Conservation (phyloP, 768 basidiomycete genomes). For the Xanthoconium stramineum region DNA sequence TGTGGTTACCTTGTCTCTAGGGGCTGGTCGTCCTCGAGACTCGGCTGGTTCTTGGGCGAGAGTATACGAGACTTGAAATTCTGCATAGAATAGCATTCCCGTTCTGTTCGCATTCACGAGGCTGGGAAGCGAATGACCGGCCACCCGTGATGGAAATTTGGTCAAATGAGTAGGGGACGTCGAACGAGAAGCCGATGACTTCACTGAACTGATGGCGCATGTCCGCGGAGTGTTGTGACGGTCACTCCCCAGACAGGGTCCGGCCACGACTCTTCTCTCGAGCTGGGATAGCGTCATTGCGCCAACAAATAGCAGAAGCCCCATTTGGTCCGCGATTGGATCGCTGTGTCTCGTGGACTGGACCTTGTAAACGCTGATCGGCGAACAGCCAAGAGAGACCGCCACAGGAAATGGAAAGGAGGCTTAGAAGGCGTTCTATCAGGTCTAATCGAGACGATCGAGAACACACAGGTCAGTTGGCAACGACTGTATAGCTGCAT, state of each 20-base stretch:
- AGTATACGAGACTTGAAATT: not conserved
- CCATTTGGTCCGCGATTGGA: constrained; percentile 1
- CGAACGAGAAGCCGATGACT: constrained; percentile 13
- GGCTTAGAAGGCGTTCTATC: constrained; percentile 20
- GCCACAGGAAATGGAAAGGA: constrained; percentile 6
- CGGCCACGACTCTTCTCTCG: not conserved
- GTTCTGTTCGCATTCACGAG: constrained; percentile 12
- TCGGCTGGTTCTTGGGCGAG: not conserved
- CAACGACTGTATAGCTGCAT: constrained; percentile 6
- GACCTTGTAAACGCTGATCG: constrained; percentile 16
- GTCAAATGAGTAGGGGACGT: constrained; percentile 9
- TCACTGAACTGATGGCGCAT: constrained; percentile 11
- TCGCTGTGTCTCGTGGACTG: not conserved
- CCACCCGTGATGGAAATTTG: constrained; percentile 22
- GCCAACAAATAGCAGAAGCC: not conserved
- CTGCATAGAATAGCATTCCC: not conserved
- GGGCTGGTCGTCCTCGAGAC: too few species aligned
- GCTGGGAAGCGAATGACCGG: constrained; percentile 13
- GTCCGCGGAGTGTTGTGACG: constrained; percentile 26
- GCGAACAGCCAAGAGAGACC: constrained; percentile 14
- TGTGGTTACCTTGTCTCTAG: not conserved
- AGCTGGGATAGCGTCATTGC: constrained; percentile 1
- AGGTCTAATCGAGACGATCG: constrained; percentile 23
- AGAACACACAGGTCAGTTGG: constrained; percentile 9
- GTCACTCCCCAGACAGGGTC: constrained; percentile 10